Conservation (phyloP, 345 rosid species). For the Citrus trifoliata region DNA sequence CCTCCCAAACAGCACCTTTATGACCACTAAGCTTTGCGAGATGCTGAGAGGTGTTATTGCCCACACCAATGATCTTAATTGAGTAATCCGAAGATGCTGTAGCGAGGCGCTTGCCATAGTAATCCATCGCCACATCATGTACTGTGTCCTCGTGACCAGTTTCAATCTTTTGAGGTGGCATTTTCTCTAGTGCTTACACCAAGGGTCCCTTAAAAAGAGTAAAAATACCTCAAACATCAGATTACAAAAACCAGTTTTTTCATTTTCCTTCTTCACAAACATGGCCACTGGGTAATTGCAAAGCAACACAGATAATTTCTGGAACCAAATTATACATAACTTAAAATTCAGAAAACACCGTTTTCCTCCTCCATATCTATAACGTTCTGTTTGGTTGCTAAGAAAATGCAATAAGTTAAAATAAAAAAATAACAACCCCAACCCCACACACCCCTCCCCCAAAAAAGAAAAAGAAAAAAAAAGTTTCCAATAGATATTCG, state of each 20-base stretch:
- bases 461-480: not conserved
- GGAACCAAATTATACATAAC: not conserved
- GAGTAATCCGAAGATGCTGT: conserved; percentile 18
- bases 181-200: conserved; percentile 4
- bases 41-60: conserved; percentile 20
- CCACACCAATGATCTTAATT: conserved; percentile 23
- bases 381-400: not conserved
- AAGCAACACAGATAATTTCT: not conserved
- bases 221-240: not conserved
- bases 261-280: not conserved
- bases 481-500: not conserved
- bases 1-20: conserved; percentile 25
- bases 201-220: not conserved
- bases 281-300: no score
- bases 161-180: conserved; percentile 23
- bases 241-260: not conserved
- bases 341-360: not conserved
- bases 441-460: no score
- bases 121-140: conserved; percentile 26
- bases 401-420: not conserved
- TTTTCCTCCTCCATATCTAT: not conserved
- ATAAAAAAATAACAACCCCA: no score
- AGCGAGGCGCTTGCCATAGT: conserved; percentile 25
- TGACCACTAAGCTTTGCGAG: conserved; percentile 19
- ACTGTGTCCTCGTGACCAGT: conserved; percentile 20